Base-by-base conservation (phyloP, 371 early-diverging fungal species). In the Lichtheimia ornata region DNA sequence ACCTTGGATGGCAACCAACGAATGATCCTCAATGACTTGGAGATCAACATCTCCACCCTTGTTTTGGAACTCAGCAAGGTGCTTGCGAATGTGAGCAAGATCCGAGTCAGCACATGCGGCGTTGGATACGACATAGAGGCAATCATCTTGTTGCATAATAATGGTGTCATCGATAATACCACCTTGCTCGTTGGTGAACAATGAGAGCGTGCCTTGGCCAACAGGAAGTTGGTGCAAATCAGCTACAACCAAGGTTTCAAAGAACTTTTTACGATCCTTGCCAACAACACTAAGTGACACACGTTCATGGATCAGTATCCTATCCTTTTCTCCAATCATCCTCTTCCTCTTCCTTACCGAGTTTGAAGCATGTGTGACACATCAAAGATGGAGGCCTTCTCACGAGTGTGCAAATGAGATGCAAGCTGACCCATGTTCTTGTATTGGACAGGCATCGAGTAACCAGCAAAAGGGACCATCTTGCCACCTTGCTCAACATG, bases 361-460 rank as follows among this genome's bases (percentile, higher is more conserved):
- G 96, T 91, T 77, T 98, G 98, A 56, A 97, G 87, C 99, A 98
- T 98, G 74, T 98, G 99, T 28, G 95, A 94, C 35, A 98, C 99
- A 78, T 98, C 99, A 74, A 98, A 98, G 58, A 98, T 76, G 5
- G 96, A 95, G 1, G 96, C 94, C 61, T 94, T 88, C 67, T 88
- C 74, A 65, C 99, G 86, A 4, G 97, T 97, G 80, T 94, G 95
- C 57, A 85, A 67, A 72, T 97, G 97, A 18, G 94, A 93, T 17
- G 92, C 91, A 42, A 95, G 78, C 25, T 93, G 88, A 50, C 95
- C 92, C 73, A 89, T 84, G 65, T 81, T 82, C 35, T 79, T 53
- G 76, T 97, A 98, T 70, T 90, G 89, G 43, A 98, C 90, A 49
- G 99, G 99, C 97, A 98, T 97, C 58, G 83, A 77, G 88, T 94